Conservation (phyloP, 495 filamentous ascomycete species). For the Oidiodendron maius region DNA sequence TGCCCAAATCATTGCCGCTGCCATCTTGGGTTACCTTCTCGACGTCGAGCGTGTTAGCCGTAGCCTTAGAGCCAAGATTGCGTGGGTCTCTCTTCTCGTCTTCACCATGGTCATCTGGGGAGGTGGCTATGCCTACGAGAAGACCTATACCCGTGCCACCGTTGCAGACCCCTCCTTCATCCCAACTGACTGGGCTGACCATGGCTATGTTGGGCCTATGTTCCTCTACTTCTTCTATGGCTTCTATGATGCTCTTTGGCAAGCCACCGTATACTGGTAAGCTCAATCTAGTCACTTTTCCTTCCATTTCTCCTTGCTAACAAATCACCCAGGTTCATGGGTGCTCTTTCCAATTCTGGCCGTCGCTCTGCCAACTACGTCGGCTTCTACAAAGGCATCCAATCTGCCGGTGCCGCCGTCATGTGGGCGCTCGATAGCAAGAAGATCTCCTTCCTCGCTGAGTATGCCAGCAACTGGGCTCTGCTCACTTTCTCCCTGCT, state of each 20-base stretch:
- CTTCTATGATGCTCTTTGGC: slow-evolving; percentile 82
- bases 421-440: slow-evolving; percentile 73
- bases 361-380: slow-evolving; percentile 90
- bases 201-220: slow-evolving; percentile 72
- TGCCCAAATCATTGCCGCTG: slow-evolving; percentile 80
- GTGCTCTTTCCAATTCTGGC: slow-evolving; percentile 82
- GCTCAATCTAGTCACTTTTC: slow-evolving; percentile 21
- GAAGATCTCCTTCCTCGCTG: slow-evolving; percentile 54
- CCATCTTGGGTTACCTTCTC: slow-evolving; percentile 69
- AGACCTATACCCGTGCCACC: slow-evolving; percentile 47
- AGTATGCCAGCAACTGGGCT: slow-evolving; percentile 31
- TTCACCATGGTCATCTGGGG: slow-evolving; percentile 84
- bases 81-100: slow-evolving; percentile 59
- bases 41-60: slow-evolving; percentile 61
- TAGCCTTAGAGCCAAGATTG: slow-evolving; percentile 66
- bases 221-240: slow-evolving; percentile 94
- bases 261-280: slow-evolving; percentile 83
- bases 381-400: slow-evolving; percentile 96
- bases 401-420: slow-evolving; percentile 87
- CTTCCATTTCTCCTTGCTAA: no score
- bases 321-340: slow-evolving; percentile 95
- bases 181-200: slow-evolving; percentile 58
- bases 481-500: slow-evolving; percentile 66
- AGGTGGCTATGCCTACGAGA: slow-evolving; percentile 76
- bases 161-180: slow-evolving; percentile 26